phyloP scores from a whole-genome alignment of 805 yeast genomes.

The Saccharomycopsis sp. region DNA sequence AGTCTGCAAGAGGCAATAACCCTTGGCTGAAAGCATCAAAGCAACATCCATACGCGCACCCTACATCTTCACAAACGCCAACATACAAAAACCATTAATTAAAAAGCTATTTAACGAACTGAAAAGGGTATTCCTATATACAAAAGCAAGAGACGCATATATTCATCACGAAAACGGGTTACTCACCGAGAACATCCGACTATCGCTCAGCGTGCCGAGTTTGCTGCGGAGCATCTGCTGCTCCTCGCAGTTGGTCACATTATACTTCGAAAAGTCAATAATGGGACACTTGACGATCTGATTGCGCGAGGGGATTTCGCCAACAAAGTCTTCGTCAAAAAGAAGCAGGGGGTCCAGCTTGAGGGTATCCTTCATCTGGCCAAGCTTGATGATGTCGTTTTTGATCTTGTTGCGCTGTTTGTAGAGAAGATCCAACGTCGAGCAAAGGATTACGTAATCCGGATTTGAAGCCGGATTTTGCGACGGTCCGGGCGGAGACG shows the following conservation, averaged over 20 bases:
- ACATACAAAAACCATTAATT: too few species aligned
- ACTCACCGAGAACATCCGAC: neutral
- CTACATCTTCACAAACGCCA: too few species aligned
- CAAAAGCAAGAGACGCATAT: too few species aligned
- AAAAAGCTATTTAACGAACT: too few species aligned
- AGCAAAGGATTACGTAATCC: constrained; percentile 18
- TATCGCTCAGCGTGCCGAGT: neutral
- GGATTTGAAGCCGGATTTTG: constrained; percentile 5
- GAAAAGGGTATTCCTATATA: too few species aligned
- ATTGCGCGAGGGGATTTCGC: constrained; percentile 14
- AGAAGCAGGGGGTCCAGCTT: constrained; percentile 10
- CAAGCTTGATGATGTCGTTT: constrained; percentile 13
- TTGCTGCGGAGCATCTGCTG: neutral
- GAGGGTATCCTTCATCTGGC: constrained; percentile 10
- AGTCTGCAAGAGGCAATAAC: too few species aligned
- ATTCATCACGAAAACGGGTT: neutral
- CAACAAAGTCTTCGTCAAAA: neutral
- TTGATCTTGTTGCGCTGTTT: constrained; percentile 12
- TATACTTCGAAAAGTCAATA: constrained; percentile 19
- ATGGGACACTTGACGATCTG: constrained; percentile 17
- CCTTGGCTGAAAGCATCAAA: too few species aligned
- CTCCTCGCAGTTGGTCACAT: constrained; percentile 11
- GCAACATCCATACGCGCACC: too few species aligned
- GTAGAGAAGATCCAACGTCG: constrained; percentile 16
- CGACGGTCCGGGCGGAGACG: neutral